Percentiles rank a stretch among this genome's conserved stretches.
Evolutionary conservation across 495 filamentous ascomycete genomes (phyloP).

Genomic region (Annulohypoxylon moriforme): DNA sequence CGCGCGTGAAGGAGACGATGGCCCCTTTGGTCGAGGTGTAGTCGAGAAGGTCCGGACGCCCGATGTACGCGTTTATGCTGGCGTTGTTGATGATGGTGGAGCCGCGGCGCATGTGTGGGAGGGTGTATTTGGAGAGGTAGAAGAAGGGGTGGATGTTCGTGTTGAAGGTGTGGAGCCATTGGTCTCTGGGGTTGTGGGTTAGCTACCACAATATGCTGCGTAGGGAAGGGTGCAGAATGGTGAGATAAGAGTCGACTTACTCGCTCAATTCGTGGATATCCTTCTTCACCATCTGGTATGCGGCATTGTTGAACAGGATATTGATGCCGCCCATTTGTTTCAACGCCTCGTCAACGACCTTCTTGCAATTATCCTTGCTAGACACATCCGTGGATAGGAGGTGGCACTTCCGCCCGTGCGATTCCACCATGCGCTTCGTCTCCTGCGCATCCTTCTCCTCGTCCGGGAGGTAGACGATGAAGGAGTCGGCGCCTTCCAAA

Average conservation of each 20-base stretch:
- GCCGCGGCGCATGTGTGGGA: constrained; percentile 81
- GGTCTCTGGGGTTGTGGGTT: constrained; percentile 59
- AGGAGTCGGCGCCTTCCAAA: constrained; percentile 81
- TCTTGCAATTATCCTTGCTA: constrained; percentile 72
- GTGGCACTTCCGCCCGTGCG: constrained; percentile 71
- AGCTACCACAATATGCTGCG: constrained; percentile 25
- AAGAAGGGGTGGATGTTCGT: constrained; percentile 81
- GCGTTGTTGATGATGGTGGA: constrained; percentile 87
- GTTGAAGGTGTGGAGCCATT: constrained; percentile 81
- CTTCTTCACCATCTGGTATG: constrained; percentile 78
- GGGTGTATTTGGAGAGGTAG: constrained; percentile 80
- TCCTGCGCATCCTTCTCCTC: constrained; percentile 83
- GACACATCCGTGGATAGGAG: constrained; percentile 71
- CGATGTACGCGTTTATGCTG: constrained; percentile 83
- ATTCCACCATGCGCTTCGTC: constrained; percentile 75
- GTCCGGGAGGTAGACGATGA: constrained; percentile 79
- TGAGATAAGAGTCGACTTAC: constrained; percentile 53
- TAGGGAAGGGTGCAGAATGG: too few species aligned
- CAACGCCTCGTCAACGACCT: constrained; percentile 73
- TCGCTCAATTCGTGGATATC: constrained; percentile 79
- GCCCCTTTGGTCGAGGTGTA: constrained; percentile 88
- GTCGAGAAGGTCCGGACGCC: constrained; percentile 83
- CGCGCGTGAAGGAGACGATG: constrained; percentile 83
- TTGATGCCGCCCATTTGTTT: constrained; percentile 74
- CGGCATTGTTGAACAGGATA: constrained; percentile 85